Conservation (phyloP, 495 filamentous ascomycete species). For the Xylaria telfairii region DNA sequence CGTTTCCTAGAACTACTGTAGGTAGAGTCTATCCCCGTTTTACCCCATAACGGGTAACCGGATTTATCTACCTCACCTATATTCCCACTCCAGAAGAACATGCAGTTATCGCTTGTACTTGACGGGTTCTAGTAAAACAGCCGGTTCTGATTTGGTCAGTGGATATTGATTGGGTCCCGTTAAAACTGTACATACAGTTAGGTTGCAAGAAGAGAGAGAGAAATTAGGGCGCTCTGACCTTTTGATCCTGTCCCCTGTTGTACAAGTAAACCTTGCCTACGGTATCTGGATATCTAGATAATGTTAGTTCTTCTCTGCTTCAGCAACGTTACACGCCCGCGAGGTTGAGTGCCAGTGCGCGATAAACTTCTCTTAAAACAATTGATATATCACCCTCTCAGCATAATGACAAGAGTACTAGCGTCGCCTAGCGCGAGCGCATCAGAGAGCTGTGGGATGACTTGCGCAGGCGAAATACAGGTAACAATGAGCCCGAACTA, state of each 20-base stretch:
- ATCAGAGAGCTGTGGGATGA: neutral
- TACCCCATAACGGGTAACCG: neutral
- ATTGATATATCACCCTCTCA: slow-evolving; percentile 2
- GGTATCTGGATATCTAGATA: neutral
- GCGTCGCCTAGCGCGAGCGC: neutral
- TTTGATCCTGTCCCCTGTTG: neutral
- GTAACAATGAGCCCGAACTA: neutral
- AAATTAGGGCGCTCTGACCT: neutral
- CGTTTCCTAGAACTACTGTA: neutral
- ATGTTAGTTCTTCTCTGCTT: neutral
- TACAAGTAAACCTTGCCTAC: neutral
- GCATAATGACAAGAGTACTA: neutral
- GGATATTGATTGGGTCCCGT: neutral
- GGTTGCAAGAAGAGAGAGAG: too few species aligned
- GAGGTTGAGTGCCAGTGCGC: neutral
- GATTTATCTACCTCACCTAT: neutral
- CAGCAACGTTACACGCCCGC: neutral
- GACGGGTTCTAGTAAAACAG: neutral
- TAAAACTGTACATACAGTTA: neutral
- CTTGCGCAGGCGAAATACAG: neutral
- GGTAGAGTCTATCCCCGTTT: neutral
- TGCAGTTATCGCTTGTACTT: neutral
- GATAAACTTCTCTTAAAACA: neutral
- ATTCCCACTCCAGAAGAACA: neutral
- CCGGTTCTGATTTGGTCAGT: neutral